These are phyloP conservation scores for Cercophora scortea DNA, from an alignment of 495 filamentous ascomycete genomes.

Conservation along the genomic window DNA sequence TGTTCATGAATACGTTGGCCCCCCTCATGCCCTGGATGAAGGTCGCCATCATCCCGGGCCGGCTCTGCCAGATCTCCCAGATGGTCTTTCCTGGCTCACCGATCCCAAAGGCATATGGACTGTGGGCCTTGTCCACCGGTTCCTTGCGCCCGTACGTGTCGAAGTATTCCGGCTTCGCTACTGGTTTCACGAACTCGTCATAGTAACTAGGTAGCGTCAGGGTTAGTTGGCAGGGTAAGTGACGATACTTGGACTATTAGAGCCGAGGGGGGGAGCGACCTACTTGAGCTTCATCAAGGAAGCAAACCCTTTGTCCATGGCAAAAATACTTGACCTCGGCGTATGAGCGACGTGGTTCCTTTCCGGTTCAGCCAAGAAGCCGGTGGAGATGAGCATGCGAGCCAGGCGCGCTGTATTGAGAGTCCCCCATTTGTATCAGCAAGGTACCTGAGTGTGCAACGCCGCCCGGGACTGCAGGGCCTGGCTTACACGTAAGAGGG, in stretches of 20 bases:
- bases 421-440: background rate
- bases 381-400: slow-evolving; percentile 8
- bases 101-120: slow-evolving; percentile 9
- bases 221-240: background rate
- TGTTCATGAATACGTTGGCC: slow-evolving; percentile 6
- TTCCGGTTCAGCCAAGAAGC: slow-evolving; percentile 7
- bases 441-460: background rate
- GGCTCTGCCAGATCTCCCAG: slow-evolving; percentile 17
- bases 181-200: background rate
- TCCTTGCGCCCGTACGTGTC: slow-evolving; percentile 15
- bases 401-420: slow-evolving; percentile 6
- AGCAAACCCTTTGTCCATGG: background rate
- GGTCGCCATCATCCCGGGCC: slow-evolving; percentile 4
- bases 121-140: slow-evolving; percentile 12
- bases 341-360: slow-evolving; percentile 16
- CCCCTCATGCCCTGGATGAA: slow-evolving; percentile 16
- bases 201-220: too few species aligned
- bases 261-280: background rate
- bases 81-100: slow-evolving; percentile 10
- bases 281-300: slow-evolving; percentile 1
- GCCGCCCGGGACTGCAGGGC: background rate
- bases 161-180: slow-evolving; percentile 18
- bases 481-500: slow-evolving; percentile 15
- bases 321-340: slow-evolving; percentile 6
- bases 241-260: background rate